phyloP scores from a whole-genome alignment of 2,329 filamentous ascomycete species.

The Monilinia fructigena region DNA sequence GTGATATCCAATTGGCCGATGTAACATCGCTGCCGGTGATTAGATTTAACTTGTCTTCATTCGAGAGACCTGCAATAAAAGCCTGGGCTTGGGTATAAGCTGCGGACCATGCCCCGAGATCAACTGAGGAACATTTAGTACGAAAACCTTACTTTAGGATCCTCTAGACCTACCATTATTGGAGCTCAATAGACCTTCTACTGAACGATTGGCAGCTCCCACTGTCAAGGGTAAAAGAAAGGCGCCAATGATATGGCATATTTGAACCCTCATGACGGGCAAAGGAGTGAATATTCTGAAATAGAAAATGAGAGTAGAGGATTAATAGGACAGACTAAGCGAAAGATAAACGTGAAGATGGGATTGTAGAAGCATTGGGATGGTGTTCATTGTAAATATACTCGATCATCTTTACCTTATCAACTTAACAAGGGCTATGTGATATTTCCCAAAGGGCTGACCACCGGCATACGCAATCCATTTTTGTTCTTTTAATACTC shows the following conservation, averaged over 20 bases:
- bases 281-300: not conserved
- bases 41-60: slow-evolving; percentile 46
- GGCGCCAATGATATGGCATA: slow-evolving; percentile 12
- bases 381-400: not conserved
- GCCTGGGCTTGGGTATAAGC: slow-evolving; percentile 43
- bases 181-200: not conserved
- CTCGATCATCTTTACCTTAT: not conserved
- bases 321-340: not conserved
- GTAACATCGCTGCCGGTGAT: slow-evolving; percentile 38
- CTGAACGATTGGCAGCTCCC: slow-evolving; percentile 1
- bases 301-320: not conserved
- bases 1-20: slow-evolving; percentile 29
- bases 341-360: not conserved
- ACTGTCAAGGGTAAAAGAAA: slow-evolving; percentile 7
- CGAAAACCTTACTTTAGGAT: not conserved
- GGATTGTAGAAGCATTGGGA: not conserved
- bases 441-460: not conserved
- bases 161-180: not conserved
- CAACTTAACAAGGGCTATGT: not conserved
- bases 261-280: slow-evolving; percentile 6
- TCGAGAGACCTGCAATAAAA: slow-evolving; percentile 44
- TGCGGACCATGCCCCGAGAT: slow-evolving; percentile 41
- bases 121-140: slow-evolving; percentile 16
- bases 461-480: not conserved
- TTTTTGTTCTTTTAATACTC: not conserved